Percentiles rank a stretch among this genome's conserved stretches.
Evolutionary conservation across 2,329 filamentous ascomycete genomes (phyloP).

Genomic region (Sphaerulina musiva): DNA sequence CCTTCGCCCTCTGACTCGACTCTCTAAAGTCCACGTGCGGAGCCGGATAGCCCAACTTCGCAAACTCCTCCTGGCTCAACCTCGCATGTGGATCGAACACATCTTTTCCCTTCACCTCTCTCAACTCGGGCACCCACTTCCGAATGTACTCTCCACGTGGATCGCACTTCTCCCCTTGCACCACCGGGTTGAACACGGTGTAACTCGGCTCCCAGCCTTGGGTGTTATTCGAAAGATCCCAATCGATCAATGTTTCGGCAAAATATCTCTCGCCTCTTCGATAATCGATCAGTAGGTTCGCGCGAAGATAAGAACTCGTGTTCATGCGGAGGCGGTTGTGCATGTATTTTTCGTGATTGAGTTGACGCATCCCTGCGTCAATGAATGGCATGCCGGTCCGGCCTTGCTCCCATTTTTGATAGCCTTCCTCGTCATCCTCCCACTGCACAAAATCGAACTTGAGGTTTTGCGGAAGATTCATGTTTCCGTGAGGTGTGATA

Average conservation of each 20-base stretch:
- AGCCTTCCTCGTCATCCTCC: constrained; percentile 47
- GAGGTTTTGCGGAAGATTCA: constrained; percentile 48
- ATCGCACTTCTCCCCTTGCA: constrained; percentile 81
- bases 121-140: constrained; percentile 73
- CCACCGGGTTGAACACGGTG: constrained; percentile 54
- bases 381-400: constrained; percentile 46
- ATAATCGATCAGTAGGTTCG: constrained; percentile 47
- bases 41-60: constrained; percentile 43
- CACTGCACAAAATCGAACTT: constrained; percentile 48
- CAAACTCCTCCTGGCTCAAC: constrained; percentile 43
- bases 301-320: constrained; percentile 43
- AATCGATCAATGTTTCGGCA: constrained; percentile 45
- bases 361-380: constrained; percentile 48
- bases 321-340: constrained; percentile 50
- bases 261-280: constrained; percentile 47
- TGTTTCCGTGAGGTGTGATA: constrained; percentile 43
- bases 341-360: constrained; percentile 47
- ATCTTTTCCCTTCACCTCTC: constrained; percentile 43
- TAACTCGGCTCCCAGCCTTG: constrained; percentile 49
- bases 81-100: constrained; percentile 45
- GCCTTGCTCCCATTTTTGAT: constrained; percentile 45
- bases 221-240: constrained; percentile 47
- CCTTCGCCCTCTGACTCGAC: constrained; percentile 38
- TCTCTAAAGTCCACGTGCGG: constrained; percentile 43
- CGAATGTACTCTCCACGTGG: constrained; percentile 71